These are phyloP conservation scores for Inga leiocalycina DNA, from an alignment of 306 rosid species.

Conservation along the genomic window DNA sequence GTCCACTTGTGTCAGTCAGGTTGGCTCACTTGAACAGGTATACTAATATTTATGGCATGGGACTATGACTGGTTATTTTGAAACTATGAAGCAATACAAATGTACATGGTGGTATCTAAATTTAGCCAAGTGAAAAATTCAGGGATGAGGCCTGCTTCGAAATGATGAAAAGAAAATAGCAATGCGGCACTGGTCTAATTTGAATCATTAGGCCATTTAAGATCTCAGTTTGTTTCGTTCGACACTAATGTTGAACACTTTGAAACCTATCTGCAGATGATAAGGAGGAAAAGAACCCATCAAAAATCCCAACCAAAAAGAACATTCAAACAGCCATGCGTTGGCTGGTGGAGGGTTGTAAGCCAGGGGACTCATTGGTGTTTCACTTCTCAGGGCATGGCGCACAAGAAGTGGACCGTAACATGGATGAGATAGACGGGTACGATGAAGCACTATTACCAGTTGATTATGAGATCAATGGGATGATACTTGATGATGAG, in stretches of 20 bases:
- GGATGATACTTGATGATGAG: conserved; percentile 65
- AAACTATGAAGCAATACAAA: neutral
- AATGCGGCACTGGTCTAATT: neutral
- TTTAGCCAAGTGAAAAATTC: neutral
- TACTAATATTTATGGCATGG: neutral
- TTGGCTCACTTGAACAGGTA: neutral
- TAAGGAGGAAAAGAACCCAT: conserved; percentile 49
- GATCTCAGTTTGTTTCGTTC: conserved; percentile 10
- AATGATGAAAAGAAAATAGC: neutral
- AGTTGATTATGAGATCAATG: conserved; percentile 51
- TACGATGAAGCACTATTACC: conserved; percentile 67
- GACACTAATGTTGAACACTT: neutral
- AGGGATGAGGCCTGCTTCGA: neutral
- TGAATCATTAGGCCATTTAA: neutral
- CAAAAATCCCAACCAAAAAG: conserved; percentile 53
- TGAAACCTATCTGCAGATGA: conserved; percentile 37
- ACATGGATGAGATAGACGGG: conserved; percentile 63
- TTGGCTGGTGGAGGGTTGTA: conserved; percentile 65
- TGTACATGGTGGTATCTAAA: neutral
- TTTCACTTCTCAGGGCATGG: conserved; percentile 75
- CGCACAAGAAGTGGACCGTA: conserved; percentile 33
- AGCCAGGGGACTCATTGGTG: conserved; percentile 62
- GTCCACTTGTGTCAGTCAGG: neutral
- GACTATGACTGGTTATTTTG: neutral
- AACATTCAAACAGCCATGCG: conserved; percentile 57